Conservation (phyloP, 768 basidiomycete genomes). For the Suillus americanus region DNA sequence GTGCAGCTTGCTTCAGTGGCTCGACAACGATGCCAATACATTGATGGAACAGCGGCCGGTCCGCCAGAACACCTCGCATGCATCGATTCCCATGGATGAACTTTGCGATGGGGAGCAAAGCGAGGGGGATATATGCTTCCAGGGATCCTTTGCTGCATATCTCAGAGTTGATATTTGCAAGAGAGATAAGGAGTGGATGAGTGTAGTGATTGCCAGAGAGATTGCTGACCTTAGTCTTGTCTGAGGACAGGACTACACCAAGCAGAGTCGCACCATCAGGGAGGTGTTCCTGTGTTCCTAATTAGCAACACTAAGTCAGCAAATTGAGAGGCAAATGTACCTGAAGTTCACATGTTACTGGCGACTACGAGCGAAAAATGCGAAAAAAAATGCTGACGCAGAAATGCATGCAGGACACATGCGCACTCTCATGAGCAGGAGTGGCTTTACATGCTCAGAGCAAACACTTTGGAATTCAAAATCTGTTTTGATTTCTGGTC, state of each 20-base stretch:
- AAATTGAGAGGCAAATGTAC: slow-evolving; percentile 9
- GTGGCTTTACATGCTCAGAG: no score
- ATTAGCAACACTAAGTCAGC: neutral
- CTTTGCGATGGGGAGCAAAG: slow-evolving; percentile 22
- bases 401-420: no score
- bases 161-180: slow-evolving; percentile 11
- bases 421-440: no score
- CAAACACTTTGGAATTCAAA: no score
- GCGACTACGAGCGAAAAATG: slow-evolving; percentile 17
- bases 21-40: slow-evolving; percentile 14
- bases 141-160: slow-evolving; percentile 15
- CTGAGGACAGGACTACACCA: slow-evolving; percentile 29
- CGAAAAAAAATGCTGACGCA: no score
- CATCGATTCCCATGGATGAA: slow-evolving; percentile 9
- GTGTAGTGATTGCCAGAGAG: slow-evolving; percentile 6
- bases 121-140: slow-evolving; percentile 18
- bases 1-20: slow-evolving; percentile 18
- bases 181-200: slow-evolving; percentile 13
- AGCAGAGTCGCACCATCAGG: slow-evolving; percentile 28
- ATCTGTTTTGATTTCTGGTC: no score
- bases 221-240: slow-evolving; percentile 28
- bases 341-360: slow-evolving; percentile 12
- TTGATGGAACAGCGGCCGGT: slow-evolving; percentile 20
- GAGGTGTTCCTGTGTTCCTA: slow-evolving; percentile 13
- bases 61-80: slow-evolving; percentile 12